Evolutionary conservation across 495 filamentous ascomycete genomes (phyloP).

Genomic region (Friedmanniomyces endolithicus): DNA sequence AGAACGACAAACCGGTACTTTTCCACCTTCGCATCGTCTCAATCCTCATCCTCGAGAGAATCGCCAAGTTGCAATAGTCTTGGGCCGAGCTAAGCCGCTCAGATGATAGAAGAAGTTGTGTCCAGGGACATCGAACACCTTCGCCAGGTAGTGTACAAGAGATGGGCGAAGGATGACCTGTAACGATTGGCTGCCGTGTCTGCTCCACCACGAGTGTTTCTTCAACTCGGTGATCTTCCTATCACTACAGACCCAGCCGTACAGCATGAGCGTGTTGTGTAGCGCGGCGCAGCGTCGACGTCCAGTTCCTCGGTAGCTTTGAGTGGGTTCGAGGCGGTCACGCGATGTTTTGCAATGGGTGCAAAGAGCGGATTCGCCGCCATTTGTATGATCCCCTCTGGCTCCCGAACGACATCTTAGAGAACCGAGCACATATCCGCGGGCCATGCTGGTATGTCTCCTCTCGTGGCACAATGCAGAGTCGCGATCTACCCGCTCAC

Average conservation of each 20-base stretch:
- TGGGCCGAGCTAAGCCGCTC: background rate
- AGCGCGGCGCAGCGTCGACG: slow-evolving; percentile 32
- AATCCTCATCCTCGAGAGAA: slow-evolving; percentile 5
- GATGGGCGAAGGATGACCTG: background rate
- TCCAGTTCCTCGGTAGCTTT: no score
- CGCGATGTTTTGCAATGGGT: no score
- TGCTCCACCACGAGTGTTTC: slow-evolving; percentile 11
- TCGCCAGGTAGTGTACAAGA: background rate
- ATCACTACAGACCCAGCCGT: slow-evolving; percentile 24
- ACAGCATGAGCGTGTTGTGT: slow-evolving; percentile 33
- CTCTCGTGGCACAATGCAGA: no score
- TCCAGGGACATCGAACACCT: slow-evolving; percentile 12
- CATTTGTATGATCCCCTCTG: no score
- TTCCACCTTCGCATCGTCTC: background rate
- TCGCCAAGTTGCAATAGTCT: slow-evolving; percentile 11
- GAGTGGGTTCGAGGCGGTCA: no score
- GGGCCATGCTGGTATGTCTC: no score
- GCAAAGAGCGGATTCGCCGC: no score
- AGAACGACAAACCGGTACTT: slow-evolving; percentile 10
- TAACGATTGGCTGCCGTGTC: slow-evolving; percentile 2
- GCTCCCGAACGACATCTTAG: no score
- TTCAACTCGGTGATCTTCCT: slow-evolving; percentile 1
- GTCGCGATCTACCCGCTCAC: no score
- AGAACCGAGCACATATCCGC: no score
- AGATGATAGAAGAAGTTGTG: slow-evolving; percentile 12